Evolutionary conservation across 2,329 filamentous ascomycete species (phyloP).

Genomic region (Tolypocladium tropicale): DNA sequence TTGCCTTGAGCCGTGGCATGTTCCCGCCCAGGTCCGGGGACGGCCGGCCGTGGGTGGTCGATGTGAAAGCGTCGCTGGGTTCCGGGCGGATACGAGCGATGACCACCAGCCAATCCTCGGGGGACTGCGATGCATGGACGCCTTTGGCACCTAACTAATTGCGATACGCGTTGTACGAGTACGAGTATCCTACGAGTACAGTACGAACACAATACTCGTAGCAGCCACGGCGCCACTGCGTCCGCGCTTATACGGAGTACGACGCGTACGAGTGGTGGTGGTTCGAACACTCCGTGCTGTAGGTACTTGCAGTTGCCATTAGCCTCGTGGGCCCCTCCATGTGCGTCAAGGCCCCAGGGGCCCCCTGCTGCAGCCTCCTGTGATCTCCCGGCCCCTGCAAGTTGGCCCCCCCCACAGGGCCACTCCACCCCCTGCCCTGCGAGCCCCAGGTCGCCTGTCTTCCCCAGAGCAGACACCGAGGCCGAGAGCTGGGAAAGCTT

Average conservation of each 20-base stretch:
- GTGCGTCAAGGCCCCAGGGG: too few relatives aligned
- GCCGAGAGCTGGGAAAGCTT: neutral
- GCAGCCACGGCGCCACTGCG: too few relatives aligned
- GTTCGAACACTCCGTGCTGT: too few relatives aligned
- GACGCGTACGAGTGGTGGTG: too few relatives aligned
- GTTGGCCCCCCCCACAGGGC: neutral
- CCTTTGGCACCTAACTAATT: too few relatives aligned
- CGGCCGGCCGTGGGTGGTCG: neutral
- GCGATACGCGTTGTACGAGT: too few relatives aligned
- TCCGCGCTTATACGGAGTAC: too few relatives aligned
- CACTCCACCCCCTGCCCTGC: neutral
- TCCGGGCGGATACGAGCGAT: neutral
- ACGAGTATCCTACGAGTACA: too few relatives aligned
- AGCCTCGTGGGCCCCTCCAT: too few relatives aligned
- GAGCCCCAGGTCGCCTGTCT: too few relatives aligned
- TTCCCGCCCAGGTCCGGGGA: neutral
- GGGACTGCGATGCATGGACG: neutral
- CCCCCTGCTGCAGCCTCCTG: neutral
- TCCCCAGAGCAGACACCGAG: neutral
- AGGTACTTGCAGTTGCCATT: too few relatives aligned
- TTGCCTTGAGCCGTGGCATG: neutral
- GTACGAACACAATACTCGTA: too few relatives aligned
- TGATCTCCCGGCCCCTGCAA: neutral
- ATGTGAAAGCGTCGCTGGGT: neutral
- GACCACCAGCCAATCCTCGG: neutral